Evolutionary conservation across 1,284 basidiomycete genomes (phyloP), one percentile per base, ranked within the genome.

Genomic region (Ustilago cynodontis): DNA sequence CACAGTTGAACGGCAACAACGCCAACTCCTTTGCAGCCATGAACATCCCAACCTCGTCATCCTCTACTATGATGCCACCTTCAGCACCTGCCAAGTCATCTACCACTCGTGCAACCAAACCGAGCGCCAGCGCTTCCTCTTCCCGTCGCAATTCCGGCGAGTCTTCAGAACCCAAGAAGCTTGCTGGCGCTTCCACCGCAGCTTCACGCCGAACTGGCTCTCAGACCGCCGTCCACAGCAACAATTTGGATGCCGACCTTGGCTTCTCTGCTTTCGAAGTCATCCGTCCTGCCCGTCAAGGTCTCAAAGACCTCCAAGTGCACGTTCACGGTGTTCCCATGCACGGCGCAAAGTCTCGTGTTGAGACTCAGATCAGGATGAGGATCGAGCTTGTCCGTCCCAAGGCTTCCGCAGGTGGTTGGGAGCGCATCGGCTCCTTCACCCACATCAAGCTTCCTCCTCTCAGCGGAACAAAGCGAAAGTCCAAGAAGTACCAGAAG

Each of bases 341-440:
- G 77, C 87, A 88, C 43, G 94, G 94, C 28, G 92, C 94, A n/a
- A 95, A 96, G 87, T 94, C 93, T 56, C 90, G 94, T 26, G 94
- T 97, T 24, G 95, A 97, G 86, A 97, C 94, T 0, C 94, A 86
- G 53, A 85, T 86, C 47, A 72, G 81, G 28, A 82, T 83, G 78
- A 68, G 82, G 14, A 69, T 86, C 59, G 84, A 86, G 73, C 76
- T 86, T 0, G 84, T 86, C 2, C 63, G 77, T 0, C 82, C 77
- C 6, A 65, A 59, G 33, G 14, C 68, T 9, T 33, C 70, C 2
- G 59, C 65, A 14, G 62, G 65, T 16, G 70, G 60, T 8, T 86
- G 81, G 75, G 82, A 86, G 59, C 77, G 83, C 41, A 83, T 86
- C 45, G 84, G 83, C 37, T 79, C 77, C 26, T 86, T 84, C 60